phyloP scores from a whole-genome alignment of 176 grass and related monocot species.

The Thalia dealbata region DNA sequence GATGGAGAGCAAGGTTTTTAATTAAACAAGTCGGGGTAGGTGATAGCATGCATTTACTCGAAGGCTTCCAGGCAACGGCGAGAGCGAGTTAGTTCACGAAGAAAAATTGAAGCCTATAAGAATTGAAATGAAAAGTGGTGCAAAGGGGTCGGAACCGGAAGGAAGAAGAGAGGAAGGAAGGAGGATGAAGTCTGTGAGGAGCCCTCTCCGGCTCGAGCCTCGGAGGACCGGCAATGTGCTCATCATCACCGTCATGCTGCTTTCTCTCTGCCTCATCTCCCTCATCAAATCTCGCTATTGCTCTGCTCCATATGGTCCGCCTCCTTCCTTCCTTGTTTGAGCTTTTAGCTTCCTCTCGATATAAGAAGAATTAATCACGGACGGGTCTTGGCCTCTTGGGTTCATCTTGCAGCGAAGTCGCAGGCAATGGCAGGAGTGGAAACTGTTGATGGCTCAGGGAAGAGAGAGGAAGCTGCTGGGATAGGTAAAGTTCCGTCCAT shows the following conservation, averaged over 20 bases:
- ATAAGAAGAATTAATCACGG: background rate
- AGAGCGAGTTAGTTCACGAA: background rate
- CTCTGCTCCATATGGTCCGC: slow-evolving; percentile 26
- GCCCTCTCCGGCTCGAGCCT: slow-evolving; percentile 33
- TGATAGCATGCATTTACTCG: background rate
- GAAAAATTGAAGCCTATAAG: background rate
- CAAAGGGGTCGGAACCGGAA: background rate
- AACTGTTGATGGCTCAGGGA: background rate
- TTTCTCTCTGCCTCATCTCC: slow-evolving; percentile 46
- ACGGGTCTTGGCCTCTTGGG: background rate
- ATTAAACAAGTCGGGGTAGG: background rate
- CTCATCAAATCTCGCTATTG: slow-evolving; percentile 45
- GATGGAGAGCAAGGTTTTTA: background rate
- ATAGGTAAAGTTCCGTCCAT: background rate
- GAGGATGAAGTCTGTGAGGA: slow-evolving; percentile 54
- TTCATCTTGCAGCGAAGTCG: slow-evolving; percentile 8
- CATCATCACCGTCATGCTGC: slow-evolving; percentile 54
- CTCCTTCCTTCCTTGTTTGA: background rate
- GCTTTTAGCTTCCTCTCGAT: background rate
- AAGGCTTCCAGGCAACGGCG: background rate
- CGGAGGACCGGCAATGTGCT: slow-evolving; percentile 48
- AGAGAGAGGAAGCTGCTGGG: background rate
- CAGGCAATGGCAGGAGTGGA: background rate
- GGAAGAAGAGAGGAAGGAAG: background rate
- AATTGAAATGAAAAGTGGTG: background rate